Evolutionary conservation across 345 rosid species (phyloP).

Genomic region (Citrus sinensis): DVS_A1.0 CM039167.1:24308001-24308500

Average conservation of each 20-base stretch:
- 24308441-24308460: constrained; percentile 10
- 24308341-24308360: constrained; percentile 35
- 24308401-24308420: constrained; percentile 7
- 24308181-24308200: neutral
- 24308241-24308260: constrained; percentile 46
- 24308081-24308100: neutral
- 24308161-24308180: neutral
- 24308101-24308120: neutral
- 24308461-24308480: constrained; percentile 3
- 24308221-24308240: constrained; percentile 27
- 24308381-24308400: constrained; percentile 8
- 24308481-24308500: constrained; percentile 10
- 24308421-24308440: constrained; percentile 8
- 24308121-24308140: neutral
- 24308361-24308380: constrained; percentile 10
- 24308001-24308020: neutral
- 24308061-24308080: constrained; percentile 2
- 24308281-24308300: constrained; percentile 74
- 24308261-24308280: constrained; percentile 69
- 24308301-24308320: constrained; percentile 69
- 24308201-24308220: neutral
- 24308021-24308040: neutral
- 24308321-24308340: constrained; percentile 48
- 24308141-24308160: neutral
- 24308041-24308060: neutral